These are phyloP conservation scores for Flaveria trinervia DNA, from an alignment of 129 eudicot genomes.

Conservation along the genomic window DNA sequence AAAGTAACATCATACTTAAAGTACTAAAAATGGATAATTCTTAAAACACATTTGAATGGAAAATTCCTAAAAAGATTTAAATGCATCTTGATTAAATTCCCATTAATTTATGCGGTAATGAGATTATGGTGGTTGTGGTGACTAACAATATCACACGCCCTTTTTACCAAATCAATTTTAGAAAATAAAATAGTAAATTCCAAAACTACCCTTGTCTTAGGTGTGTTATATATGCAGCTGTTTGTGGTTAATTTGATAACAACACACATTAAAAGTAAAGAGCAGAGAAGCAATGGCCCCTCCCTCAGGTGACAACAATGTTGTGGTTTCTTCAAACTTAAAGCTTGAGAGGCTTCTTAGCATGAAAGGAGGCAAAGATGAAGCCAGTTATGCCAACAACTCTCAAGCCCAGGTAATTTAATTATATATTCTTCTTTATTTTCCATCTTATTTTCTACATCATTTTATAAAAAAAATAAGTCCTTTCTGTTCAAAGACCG, in stretches of 20 bases:
- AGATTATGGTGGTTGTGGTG: neutral
- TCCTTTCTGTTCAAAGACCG: neutral
- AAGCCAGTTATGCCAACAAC: conserved; percentile 87
- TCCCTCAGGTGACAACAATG: conserved; percentile 49
- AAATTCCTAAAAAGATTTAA: too few species aligned
- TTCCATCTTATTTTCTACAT: neutral
- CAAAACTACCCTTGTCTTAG: conserved; percentile 25
- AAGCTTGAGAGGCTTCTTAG: conserved; percentile 87
- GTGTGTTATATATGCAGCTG: conserved; percentile 11
- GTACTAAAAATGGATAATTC: too few species aligned
- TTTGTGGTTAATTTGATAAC: conserved; percentile 26
- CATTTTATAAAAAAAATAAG: neutral
- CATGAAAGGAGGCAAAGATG: conserved; percentile 98
- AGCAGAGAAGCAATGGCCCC: conserved; percentile 43
- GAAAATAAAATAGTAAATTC: conserved; percentile 7
- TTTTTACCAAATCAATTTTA: conserved; percentile 22
- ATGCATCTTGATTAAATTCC: too few species aligned
- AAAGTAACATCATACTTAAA: too few species aligned
- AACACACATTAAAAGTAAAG: conserved; percentile 12
- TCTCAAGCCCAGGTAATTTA: conserved; percentile 85
- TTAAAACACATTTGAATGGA: too few species aligned
- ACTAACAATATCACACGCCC: neutral
- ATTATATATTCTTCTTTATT: neutral
- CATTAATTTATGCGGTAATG: too few species aligned
- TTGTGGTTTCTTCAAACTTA: conserved; percentile 61